Evolutionary conservation across 305 asterid genomes (phyloP).

Genomic region (Plantago rigida): DNA sequence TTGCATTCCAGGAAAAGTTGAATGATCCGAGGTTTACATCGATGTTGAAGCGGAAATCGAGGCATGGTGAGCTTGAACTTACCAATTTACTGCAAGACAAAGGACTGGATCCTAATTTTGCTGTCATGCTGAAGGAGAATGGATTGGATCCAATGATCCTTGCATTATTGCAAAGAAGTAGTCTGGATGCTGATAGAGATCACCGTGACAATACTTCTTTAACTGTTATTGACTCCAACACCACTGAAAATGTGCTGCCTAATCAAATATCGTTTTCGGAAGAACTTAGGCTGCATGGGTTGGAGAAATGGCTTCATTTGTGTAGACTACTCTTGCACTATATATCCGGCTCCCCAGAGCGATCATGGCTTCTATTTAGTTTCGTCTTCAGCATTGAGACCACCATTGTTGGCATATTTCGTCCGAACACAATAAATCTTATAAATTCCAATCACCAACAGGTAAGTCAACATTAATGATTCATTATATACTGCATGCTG

Average conservation of each 20-base stretch:
- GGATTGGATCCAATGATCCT: slow-evolving; percentile 97
- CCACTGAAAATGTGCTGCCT: slow-evolving; percentile 52
- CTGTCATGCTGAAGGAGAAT: slow-evolving; percentile 97
- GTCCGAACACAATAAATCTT: slow-evolving; percentile 64
- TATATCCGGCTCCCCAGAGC: slow-evolving; percentile 87
- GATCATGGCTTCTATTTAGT: slow-evolving; percentile 97
- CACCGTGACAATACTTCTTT: slow-evolving; percentile 68
- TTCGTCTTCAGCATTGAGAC: slow-evolving; percentile 83
- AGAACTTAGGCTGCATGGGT: slow-evolving; percentile 84
- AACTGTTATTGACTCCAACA: slow-evolving; percentile 51
- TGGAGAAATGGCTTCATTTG: slow-evolving; percentile 84
- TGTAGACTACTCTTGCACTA: slow-evolving; percentile 73
- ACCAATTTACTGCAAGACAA: slow-evolving; percentile 82
- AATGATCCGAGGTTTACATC: slow-evolving; percentile 89
- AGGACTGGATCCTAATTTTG: slow-evolving; percentile 98
- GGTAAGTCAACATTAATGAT: slow-evolving; percentile 36
- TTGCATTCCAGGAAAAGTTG: slow-evolving; percentile 83
- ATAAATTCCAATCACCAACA: slow-evolving; percentile 78
- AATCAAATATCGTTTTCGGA: slow-evolving; percentile 92
- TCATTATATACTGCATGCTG: slow-evolving; percentile 18
- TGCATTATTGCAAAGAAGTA: slow-evolving; percentile 94
- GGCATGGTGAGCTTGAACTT: slow-evolving; percentile 78
- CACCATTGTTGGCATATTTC: slow-evolving; percentile 65
- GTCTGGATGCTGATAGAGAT: slow-evolving; percentile 99
- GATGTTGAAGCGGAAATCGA: slow-evolving; percentile 65